A percentile compares a stretch with the other conserved stretches of the same genome.
These are phyloP conservation scores for Verticillium klebahnii DNA, from an alignment of 2,329 filamentous ascomycete species.

Conservation along the genomic window DNA sequence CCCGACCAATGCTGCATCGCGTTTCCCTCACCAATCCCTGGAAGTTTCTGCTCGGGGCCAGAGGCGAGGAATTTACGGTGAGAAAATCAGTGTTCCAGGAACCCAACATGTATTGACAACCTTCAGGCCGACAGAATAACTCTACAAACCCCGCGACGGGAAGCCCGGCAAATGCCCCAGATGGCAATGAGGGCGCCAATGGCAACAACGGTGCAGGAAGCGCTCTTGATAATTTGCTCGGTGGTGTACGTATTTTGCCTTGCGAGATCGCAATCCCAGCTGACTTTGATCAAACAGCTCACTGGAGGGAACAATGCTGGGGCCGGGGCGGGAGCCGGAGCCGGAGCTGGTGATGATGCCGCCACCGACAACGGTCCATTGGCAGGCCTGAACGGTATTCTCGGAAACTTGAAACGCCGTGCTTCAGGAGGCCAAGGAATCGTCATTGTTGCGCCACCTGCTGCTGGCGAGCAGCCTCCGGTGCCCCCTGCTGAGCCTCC, in stretches of 20 bases:
- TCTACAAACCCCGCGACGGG: neutral
- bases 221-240: neutral
- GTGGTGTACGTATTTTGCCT: neutral
- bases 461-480: neutral
- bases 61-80: neutral
- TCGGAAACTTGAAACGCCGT: neutral
- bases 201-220: neutral
- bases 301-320: neutral
- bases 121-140: conserved; percentile 1
- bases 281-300: neutral
- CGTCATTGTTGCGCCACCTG: neutral
- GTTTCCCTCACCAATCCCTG: neutral
- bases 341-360: neutral
- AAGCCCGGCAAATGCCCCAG: neutral
- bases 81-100: neutral
- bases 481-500: neutral
- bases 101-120: neutral
- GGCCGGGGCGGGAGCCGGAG: too few relatives aligned
- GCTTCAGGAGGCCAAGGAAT: neutral
- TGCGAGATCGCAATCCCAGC: neutral
- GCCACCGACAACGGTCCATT: neutral
- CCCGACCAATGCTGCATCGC: neutral
- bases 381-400: neutral
- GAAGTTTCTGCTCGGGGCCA: neutral
- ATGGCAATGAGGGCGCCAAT: neutral